Evolutionary conservation across 2,329 filamentous ascomycete species (phyloP).

Genomic region (Macroventuria anomochaeta): DNA sequence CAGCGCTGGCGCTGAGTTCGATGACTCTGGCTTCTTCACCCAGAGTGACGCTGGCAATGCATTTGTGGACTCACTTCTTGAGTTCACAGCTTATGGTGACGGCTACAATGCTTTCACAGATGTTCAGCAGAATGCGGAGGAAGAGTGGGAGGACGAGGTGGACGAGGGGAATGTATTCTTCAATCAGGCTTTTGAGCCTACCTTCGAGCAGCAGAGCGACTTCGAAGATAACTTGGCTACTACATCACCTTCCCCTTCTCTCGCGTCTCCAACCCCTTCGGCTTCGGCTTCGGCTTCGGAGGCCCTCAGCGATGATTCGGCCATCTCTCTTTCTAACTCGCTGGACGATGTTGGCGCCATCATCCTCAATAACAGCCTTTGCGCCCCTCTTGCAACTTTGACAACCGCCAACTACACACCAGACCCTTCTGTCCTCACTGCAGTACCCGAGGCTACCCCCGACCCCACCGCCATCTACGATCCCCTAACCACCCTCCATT

Average conservation of each 20-base stretch:
- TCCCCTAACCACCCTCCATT: constrained; percentile 20
- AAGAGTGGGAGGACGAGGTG: not conserved
- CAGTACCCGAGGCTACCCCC: not conserved
- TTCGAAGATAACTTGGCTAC: not conserved
- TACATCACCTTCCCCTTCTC: not conserved
- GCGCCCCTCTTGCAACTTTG: not conserved
- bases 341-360: not conserved
- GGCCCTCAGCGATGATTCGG: not conserved
- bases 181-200: not conserved
- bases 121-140: not conserved
- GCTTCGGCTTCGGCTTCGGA: not conserved
- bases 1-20: not conserved
- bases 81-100: not conserved
- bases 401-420: not conserved
- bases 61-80: not conserved
- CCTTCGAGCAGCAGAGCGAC: not conserved
- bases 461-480: constrained; percentile 18
- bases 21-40: not conserved
- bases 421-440: not conserved
- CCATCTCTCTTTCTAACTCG: not conserved
- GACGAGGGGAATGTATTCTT: not conserved
- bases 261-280: not conserved
- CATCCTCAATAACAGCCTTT: not conserved
- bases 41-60: not conserved
- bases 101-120: not conserved